Percentiles rank a stretch among this genome's conserved stretches.
phyloP scores from a whole-genome alignment of 2,329 filamentous ascomycete genomes.

The Sclerotinia spermophila region DNA sequence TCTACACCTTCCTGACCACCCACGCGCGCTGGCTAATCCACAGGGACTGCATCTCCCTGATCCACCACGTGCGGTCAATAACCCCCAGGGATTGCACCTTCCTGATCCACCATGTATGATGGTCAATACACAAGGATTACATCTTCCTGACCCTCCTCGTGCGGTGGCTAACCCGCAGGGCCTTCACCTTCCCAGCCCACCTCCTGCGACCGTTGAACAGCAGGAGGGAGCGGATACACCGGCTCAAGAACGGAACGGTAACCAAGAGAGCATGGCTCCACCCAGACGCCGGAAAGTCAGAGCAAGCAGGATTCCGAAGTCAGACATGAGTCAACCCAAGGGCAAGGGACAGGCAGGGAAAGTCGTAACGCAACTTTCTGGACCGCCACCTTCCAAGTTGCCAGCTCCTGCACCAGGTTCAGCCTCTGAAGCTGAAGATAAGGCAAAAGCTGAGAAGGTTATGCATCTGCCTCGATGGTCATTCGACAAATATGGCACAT shows the following conservation, averaged over 20 bases:
- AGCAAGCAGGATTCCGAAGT: background rate
- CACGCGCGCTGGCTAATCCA: background rate
- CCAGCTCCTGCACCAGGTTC: background rate
- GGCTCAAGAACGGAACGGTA: background rate
- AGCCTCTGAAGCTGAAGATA: background rate
- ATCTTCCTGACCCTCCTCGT: background rate
- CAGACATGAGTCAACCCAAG: background rate
- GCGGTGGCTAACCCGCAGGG: accelerated
- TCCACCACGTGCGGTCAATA: accelerated
- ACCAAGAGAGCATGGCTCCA: background rate
- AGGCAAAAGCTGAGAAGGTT: background rate
- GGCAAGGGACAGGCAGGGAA: background rate
- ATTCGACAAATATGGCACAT: background rate
- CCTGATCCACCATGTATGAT: background rate
- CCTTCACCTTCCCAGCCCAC: accelerated
- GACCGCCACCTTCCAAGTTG: background rate
- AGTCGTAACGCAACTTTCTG: background rate
- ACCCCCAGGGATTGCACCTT: accelerated
- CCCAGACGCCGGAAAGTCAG: background rate
- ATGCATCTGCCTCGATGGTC: background rate
- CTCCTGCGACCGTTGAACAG: accelerated
- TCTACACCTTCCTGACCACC: background rate
- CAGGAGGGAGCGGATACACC: accelerated
- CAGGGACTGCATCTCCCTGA: background rate
- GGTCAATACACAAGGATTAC: background rate